Evolutionary conservation across 1,139 yeast species (phyloP).

Genomic region (Hemisphaericaspora xylofermentans): DNA sequence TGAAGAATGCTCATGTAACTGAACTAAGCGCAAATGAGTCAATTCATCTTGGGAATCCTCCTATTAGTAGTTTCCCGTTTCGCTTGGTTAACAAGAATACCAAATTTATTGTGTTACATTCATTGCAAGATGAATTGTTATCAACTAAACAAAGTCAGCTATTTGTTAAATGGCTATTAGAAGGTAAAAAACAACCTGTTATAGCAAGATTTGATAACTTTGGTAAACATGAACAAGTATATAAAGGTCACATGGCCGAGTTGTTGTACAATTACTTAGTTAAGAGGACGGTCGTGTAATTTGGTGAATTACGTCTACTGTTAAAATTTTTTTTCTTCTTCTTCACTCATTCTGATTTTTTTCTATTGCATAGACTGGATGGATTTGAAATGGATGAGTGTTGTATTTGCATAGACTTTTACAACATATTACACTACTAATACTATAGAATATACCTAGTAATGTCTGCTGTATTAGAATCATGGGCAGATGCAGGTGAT

Average conservation of each 20-base stretch:
- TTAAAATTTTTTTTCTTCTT: slow-evolving; percentile 1
- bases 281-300: slow-evolving; percentile 3
- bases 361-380: no score
- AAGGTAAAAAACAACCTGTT: slow-evolving; percentile 9
- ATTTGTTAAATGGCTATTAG: slow-evolving; percentile 19
- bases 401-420: no score
- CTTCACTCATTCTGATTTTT: no score
- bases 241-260: slow-evolving; percentile 8
- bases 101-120: slow-evolving; percentile 24
- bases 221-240: slow-evolving; percentile 38
- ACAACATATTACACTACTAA: no score
- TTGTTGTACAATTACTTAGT: background rate
- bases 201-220: slow-evolving; percentile 20
- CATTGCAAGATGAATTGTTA: slow-evolving; percentile 36
- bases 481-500: slow-evolving; percentile 72
- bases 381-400: no score
- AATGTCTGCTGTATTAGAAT: slow-evolving; percentile 46
- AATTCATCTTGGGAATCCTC: slow-evolving; percentile 19
- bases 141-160: slow-evolving; percentile 25
- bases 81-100: slow-evolving; percentile 5
- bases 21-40: slow-evolving; percentile 22
- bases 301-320: background rate
- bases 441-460: background rate
- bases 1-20: slow-evolving; percentile 32
- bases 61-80: slow-evolving; percentile 2